Percentiles rank a stretch among this genome's conserved stretches.
These are phyloP conservation scores for Pythium diclinum DNA, from an alignment of 352 stramenopile genomes.

Conservation along the genomic window DNA sequence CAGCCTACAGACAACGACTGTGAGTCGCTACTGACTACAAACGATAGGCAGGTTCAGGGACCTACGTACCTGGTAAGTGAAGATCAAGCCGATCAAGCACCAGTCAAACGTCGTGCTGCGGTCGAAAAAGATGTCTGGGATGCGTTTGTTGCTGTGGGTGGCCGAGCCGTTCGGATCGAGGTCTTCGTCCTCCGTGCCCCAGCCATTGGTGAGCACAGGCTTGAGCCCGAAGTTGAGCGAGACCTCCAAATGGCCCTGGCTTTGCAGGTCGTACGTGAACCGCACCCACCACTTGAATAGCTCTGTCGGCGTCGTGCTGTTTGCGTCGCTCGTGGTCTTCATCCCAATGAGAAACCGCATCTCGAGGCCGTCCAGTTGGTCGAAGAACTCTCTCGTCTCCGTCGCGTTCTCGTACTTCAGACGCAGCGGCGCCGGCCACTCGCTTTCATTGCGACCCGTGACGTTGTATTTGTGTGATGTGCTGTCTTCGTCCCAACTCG, in stretches of 20 bases:
- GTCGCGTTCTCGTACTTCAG: conserved; percentile 28
- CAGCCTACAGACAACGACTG: conserved; percentile 19
- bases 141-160: conserved; percentile 7
- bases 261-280: conserved; percentile 67
- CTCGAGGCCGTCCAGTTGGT: conserved; percentile 60
- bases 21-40: not conserved
- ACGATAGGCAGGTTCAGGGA: not conserved
- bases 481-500: conserved; percentile 26
- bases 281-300: conserved; percentile 57
- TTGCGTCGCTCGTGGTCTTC: conserved; percentile 24
- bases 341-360: conserved; percentile 54
- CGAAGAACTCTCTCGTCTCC: conserved; percentile 60
- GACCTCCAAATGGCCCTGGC: conserved; percentile 68
- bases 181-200: conserved; percentile 3
- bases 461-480: conserved; percentile 38
- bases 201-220: conserved; percentile 4
- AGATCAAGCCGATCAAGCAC: conserved; percentile 39
- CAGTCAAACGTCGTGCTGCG: conserved; percentile 42
- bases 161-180: conserved; percentile 15
- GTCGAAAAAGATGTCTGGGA: conserved; percentile 52
- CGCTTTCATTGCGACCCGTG: conserved; percentile 32
- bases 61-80: conserved; percentile 44
- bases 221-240: conserved; percentile 49
- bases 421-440: conserved; percentile 53
- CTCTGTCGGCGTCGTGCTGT: conserved; percentile 13